phyloP scores from a whole-genome alignment of 2,329 filamentous ascomycete genomes.

The Zasmidium citrigriseum region DNA sequence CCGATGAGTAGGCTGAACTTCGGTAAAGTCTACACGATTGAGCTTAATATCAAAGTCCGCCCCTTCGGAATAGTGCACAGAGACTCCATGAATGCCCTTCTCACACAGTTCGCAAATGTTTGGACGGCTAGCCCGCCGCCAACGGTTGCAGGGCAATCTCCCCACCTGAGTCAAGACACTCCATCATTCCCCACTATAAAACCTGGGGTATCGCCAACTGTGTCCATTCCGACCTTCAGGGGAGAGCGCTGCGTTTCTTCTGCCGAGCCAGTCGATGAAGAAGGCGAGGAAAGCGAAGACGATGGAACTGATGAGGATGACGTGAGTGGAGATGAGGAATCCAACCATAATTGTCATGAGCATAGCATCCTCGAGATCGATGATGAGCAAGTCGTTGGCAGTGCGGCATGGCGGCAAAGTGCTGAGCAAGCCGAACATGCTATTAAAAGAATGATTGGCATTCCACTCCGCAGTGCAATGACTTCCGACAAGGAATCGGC shows the following conservation, averaged over 20 bases:
- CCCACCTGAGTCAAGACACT: not conserved
- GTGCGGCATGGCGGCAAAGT: no score
- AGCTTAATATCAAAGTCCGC: conserved; percentile 28
- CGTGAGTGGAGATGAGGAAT: not conserved
- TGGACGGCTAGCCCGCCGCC: not conserved
- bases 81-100: not conserved
- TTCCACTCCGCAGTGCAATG: no score
- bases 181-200: not conserved
- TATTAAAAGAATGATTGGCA: no score
- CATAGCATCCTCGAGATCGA: no score
- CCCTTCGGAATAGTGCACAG: conserved; percentile 20
- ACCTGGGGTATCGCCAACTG: conserved; percentile 27
- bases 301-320: not conserved
- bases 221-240: no score
- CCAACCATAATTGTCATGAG: no score
- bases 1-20: conserved; percentile 7
- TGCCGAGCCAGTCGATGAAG: conserved; percentile 10
- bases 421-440: no score
- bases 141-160: no score
- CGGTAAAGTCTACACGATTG: conserved; percentile 21
- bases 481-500: no score
- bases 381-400: no score
- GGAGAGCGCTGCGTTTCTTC: no score
- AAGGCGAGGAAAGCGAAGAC: not conserved
- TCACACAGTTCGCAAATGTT: not conserved